Evolutionary conservation across 345 rosid genomes (phyloP), one percentile per base, ranked within the genome.

Genomic region (Fremontodendron californicum): DNA sequence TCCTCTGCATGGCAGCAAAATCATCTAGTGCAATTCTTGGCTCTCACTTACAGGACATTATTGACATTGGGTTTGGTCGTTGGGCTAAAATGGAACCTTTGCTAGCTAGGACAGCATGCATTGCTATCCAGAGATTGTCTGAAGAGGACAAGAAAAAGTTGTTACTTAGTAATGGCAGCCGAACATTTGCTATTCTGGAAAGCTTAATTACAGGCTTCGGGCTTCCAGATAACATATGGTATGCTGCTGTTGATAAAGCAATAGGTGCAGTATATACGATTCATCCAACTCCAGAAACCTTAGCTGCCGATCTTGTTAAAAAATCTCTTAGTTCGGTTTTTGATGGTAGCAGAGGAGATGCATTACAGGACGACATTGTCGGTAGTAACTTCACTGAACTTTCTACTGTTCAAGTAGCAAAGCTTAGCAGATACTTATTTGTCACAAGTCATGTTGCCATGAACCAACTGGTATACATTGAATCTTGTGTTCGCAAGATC

Each of bases 61-160:
- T 93, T 78, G 99, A 96, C 85, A 96, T 96, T 80, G 99, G 99
- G 54, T 96, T 96, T 85, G 99, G 99, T 54, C 94, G 99, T 62
- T 93, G 99, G 99, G 98, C 98, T 16, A 96, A 93, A 89, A 90
- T 89, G 66, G 99, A 96, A 23, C 94, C 97, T 83, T 82, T 96
- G 81, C 93, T 96, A 81, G 98, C 97, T 71, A 91, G 97, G 89
- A 88, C 85, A 51, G 96, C 99, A 65, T 93, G 99, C 85, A 81
- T 84, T 82, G 97, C 97, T 71, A 85, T 96, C 84, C 94, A 92
- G 84, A 87, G 99, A 81, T 85, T 96, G 81, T 87, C 97, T 19
- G 89, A 84, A 61, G 97, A 93, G 81, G 97, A 96, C 83, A 90
- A 78, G 85, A 90, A 89, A 80, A 96, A 84, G 78, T 81, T 96